Evolutionary conservation across 2,329 filamentous ascomycete genomes (phyloP).

Genomic region (Periconia sp.): DNA sequence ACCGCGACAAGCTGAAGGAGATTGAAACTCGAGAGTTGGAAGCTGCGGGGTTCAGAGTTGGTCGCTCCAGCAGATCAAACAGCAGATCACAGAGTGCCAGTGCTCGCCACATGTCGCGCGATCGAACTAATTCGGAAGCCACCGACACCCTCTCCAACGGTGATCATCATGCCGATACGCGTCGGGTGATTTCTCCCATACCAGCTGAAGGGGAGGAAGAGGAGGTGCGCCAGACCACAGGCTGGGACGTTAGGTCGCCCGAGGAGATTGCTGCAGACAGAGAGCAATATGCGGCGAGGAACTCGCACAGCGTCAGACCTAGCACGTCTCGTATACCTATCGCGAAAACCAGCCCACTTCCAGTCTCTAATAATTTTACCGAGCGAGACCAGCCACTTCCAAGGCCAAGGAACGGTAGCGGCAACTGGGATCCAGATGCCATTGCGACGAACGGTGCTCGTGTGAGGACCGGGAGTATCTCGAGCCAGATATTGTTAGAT

Average conservation of each 20-base stretch:
- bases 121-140: conserved; percentile 36
- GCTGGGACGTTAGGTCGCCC: conserved; percentile 73
- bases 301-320: conserved; percentile 54
- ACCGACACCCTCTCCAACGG: conserved; percentile 22
- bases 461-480: conserved; percentile 69
- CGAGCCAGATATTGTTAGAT: conserved; percentile 56
- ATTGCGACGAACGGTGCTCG: conserved; percentile 64
- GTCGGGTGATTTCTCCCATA: conserved; percentile 40
- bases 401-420: conserved; percentile 60
- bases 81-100: conserved; percentile 34
- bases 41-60: conserved; percentile 69
- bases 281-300: conserved; percentile 46
- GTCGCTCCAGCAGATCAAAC: conserved; percentile 44
- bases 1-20: conserved; percentile 77
- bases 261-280: conserved; percentile 70
- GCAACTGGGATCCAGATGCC: conserved; percentile 60
- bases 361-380: conserved; percentile 70
- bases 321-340: conserved; percentile 82
- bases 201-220: conserved; percentile 49
- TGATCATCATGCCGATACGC: conserved; percentile 31
- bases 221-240: conserved; percentile 11
- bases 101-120: conserved; percentile 19
- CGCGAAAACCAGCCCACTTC: conserved; percentile 75
- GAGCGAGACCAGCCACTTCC: conserved; percentile 72
- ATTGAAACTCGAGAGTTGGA: conserved; percentile 82